Percentiles rank a stretch among this genome's conserved stretches.
These are phyloP conservation scores for Aspergillus arachidicola DNA, from an alignment of 2,329 filamentous ascomycete species.

Conservation along the genomic window DNA sequence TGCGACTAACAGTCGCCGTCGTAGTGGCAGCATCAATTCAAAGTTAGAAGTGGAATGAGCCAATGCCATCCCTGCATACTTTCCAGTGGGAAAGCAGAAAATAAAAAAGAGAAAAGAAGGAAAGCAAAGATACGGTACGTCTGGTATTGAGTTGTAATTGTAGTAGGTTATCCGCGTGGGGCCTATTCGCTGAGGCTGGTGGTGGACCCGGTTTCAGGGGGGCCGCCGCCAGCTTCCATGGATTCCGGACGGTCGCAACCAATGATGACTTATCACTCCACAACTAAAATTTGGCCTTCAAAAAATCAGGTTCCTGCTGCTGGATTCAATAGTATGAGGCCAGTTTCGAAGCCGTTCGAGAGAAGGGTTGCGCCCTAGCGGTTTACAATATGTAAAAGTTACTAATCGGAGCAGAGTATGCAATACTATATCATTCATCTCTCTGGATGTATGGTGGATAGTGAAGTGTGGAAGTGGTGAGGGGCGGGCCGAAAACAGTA, in stretches of 20 bases:
- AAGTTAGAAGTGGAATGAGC: conserved; percentile 18
- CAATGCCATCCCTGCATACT: conserved; percentile 35
- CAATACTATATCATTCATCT: neutral
- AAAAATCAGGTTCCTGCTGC: neutral
- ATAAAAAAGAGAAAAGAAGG: neutral
- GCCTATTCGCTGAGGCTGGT: conserved; percentile 8
- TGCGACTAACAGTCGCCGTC: conserved; percentile 16
- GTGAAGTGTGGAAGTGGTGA: neutral
- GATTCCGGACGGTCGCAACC: conserved; percentile 2
- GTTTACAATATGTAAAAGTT: neutral
- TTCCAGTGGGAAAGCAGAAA: neutral
- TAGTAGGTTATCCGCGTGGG: conserved; percentile 1
- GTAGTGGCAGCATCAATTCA: conserved; percentile 9
- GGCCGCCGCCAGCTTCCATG: conserved; percentile 19
- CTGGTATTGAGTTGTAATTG: neutral
- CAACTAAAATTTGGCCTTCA: neutral
- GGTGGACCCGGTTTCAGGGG: conserved; percentile 36
- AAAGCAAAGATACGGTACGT: neutral
- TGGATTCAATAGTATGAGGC: neutral
- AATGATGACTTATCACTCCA: neutral
- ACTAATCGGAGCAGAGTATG: neutral
- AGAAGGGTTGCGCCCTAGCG: neutral
- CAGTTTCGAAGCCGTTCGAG: neutral
- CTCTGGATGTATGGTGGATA: neutral
- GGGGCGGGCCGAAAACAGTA: conserved; percentile 10